phyloP scores from a whole-genome alignment of 129 eudicot species.

The Flaveria robusta region DNA sequence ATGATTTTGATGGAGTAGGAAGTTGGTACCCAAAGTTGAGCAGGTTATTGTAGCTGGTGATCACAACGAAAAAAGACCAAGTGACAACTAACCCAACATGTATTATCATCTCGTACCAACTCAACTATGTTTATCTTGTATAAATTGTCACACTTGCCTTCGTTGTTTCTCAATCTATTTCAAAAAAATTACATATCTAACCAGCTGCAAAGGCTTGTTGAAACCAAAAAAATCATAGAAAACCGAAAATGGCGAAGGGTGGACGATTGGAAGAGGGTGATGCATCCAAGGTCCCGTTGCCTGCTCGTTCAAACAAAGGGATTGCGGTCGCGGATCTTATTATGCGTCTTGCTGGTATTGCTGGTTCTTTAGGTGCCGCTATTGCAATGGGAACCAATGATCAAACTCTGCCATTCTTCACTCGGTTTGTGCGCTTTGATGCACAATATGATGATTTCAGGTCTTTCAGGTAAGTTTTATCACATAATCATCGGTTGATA shows the following conservation, averaged over 20 bases:
- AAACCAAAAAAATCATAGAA: not conserved
- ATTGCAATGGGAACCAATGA: constrained; percentile 77
- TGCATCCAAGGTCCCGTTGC: constrained; percentile 39
- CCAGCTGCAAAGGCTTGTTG: constrained; percentile 23
- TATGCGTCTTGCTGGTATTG: constrained; percentile 51
- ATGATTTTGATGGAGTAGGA: constrained; percentile 38
- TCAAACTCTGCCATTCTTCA: constrained; percentile 73
- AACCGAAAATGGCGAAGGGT: constrained; percentile 35
- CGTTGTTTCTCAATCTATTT: constrained; percentile 20
- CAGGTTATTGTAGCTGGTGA: constrained; percentile 31
- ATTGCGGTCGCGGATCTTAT: constrained; percentile 60
- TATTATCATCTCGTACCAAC: constrained; percentile 27
- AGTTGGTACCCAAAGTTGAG: constrained; percentile 43
- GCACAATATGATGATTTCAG: constrained; percentile 77
- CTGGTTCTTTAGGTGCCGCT: constrained; percentile 71
- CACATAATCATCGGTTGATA: not conserved
- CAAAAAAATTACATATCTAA: constrained; percentile 17
- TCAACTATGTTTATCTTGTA: constrained; percentile 30
- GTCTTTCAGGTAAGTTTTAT: constrained; percentile 54
- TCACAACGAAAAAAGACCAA: constrained; percentile 20
- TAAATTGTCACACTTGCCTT: constrained; percentile 23
- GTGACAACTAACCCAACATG: constrained; percentile 36
- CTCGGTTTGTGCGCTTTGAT: constrained; percentile 45
- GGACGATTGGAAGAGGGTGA: constrained; percentile 49
- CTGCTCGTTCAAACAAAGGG: constrained; percentile 48